phyloP scores from a whole-genome alignment of 331 rosid species.

The Acacia pycnantha region DNA sequence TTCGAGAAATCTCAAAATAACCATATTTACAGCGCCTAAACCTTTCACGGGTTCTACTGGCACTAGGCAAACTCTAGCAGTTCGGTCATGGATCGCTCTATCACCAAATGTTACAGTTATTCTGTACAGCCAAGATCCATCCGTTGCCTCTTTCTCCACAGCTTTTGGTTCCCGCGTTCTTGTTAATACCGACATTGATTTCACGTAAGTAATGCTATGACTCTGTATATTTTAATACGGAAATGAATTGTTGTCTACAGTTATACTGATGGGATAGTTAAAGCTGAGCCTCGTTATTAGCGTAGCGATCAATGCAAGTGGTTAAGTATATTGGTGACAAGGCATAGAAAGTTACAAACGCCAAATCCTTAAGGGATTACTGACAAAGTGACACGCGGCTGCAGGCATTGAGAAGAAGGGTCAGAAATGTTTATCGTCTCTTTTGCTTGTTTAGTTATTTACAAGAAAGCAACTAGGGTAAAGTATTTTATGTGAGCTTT shows the following conservation, averaged over 20 bases:
- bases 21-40: conserved; percentile 77
- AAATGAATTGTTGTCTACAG: background rate
- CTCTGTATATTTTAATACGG: background rate
- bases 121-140: conserved; percentile 65
- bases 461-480: background rate
- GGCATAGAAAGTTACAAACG: background rate
- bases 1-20: conserved; percentile 40
- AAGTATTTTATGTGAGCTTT: background rate
- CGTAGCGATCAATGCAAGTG: background rate
- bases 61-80: conserved; percentile 59
- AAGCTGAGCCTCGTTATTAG: background rate
- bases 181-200: conserved; percentile 68
- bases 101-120: conserved; percentile 57
- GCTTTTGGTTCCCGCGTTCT: conserved; percentile 61
- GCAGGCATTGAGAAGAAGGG: background rate
- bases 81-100: conserved; percentile 86
- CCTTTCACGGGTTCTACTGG: conserved; percentile 61
- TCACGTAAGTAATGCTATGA: conserved; percentile 56
- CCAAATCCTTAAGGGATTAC: background rate
- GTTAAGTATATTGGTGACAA: background rate
- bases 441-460: background rate
- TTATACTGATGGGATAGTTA: background rate
- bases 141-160: conserved; percentile 57
- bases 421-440: background rate
- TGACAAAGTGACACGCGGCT: background rate